Evolutionary conservation across 306 rosid species (phyloP).

Genomic region (Prunus mongolica): DNA sequence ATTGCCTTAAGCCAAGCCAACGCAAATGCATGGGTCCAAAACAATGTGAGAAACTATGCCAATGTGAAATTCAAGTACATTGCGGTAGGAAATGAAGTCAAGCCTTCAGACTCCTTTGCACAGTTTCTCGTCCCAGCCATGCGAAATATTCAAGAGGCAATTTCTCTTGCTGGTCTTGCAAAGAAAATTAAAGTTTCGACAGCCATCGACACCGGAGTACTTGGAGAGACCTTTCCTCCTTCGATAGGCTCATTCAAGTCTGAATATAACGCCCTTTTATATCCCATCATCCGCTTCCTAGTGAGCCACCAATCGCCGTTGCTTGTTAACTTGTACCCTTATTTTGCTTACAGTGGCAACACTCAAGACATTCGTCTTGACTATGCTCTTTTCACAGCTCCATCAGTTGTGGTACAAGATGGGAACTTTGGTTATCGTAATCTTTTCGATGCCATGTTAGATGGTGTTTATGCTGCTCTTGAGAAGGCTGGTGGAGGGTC

Average conservation of each 20-base stretch:
- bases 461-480: constrained; percentile 27
- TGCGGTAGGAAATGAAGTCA: constrained; percentile 26
- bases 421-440: background rate
- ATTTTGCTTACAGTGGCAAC: constrained; percentile 16
- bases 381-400: constrained; percentile 20
- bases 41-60: background rate
- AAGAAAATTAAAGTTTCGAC: constrained; percentile 28
- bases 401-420: constrained; percentile 13
- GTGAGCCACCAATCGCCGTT: background rate
- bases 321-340: constrained; percentile 16
- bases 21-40: constrained; percentile 23
- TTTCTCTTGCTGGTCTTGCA: background rate
- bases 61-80: constrained; percentile 30
- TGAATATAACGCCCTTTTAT: background rate
- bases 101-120: background rate
- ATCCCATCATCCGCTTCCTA: constrained; percentile 3
- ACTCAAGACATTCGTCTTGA: background rate
- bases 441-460: constrained; percentile 31
- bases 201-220: background rate
- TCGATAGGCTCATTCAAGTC: constrained; percentile 13
- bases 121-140: constrained; percentile 19
- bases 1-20: constrained; percentile 10
- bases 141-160: constrained; percentile 20
- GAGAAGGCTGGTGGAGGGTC: constrained; percentile 27
- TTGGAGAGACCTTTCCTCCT: constrained; percentile 18